A percentile compares a stretch with the other conserved stretches of the same genome.
These are phyloP conservation scores for Radiomyces spectabilis DNA, from an alignment of 192 early-diverging fungal genomes.

Conservation along the genomic window DNA sequence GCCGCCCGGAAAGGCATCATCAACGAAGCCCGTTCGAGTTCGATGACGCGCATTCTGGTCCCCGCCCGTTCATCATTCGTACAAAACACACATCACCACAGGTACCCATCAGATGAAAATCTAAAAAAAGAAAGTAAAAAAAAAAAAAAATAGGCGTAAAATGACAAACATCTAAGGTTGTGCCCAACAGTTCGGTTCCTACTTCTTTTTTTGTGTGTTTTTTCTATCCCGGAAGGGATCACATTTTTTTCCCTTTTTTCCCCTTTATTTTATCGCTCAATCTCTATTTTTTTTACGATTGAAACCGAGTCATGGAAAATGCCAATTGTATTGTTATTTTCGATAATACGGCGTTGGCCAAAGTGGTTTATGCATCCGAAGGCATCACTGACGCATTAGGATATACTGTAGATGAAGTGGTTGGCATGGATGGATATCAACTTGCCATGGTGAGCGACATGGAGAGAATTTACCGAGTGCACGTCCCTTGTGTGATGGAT, in stretches of 20 bases:
- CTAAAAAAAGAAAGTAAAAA: too few relatives aligned
- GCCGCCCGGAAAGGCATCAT: too few relatives aligned
- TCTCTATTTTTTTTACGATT: too few relatives aligned
- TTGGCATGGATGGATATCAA: constrained; percentile 28
- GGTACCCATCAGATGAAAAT: background rate
- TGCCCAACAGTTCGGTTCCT: too few relatives aligned
- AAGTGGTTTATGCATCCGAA: constrained; percentile 31
- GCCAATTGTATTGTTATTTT: constrained; percentile 41
- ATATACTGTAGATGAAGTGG: constrained; percentile 34
- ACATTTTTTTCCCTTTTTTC: background rate
- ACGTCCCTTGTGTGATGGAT: constrained; percentile 25
- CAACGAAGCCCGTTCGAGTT: too few relatives aligned
- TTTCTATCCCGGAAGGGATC: background rate
- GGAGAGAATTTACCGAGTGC: constrained; percentile 13
- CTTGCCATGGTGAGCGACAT: constrained; percentile 34
- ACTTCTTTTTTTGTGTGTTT: too few relatives aligned
- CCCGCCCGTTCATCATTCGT: too few relatives aligned
- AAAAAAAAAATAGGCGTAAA: too few relatives aligned
- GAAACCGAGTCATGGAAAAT: too few relatives aligned
- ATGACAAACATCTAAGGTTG: background rate
- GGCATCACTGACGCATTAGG: constrained; percentile 34
- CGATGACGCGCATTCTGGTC: too few relatives aligned
- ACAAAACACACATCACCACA: too few relatives aligned
- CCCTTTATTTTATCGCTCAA: too few relatives aligned
- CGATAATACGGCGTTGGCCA: constrained; percentile 30